These are phyloP conservation scores for Sporothrix curviconia DNA, from an alignment of 2,329 filamentous ascomycete genomes.

Conservation along the genomic window DNA sequence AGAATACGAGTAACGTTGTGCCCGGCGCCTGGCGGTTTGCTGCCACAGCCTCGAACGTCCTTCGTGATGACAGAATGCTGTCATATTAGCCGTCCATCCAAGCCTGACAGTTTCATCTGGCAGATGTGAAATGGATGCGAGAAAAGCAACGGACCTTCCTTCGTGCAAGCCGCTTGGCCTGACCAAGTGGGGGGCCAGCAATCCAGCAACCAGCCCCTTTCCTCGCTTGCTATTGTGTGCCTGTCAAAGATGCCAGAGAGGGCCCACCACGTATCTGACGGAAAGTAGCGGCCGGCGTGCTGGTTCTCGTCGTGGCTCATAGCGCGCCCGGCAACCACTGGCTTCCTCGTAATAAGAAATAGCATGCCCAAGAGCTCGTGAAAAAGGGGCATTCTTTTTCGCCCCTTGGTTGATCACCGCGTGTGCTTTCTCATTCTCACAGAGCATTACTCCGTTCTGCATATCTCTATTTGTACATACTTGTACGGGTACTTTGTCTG, in stretches of 20 bases:
- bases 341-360: slow-evolving; percentile 2
- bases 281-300: slow-evolving; percentile 1
- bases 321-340: background rate
- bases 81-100: no score
- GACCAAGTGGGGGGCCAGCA: background rate
- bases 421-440: background rate
- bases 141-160: no score
- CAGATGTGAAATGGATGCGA: no score
- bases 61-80: no score
- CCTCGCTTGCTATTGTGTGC: slow-evolving; percentile 3
- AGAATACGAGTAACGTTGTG: no score
- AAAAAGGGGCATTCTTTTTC: slow-evolving; percentile 5
- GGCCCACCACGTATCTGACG: background rate
- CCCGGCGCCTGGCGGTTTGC: no score
- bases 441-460: background rate
- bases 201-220: background rate
- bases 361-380: no score
- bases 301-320: background rate
- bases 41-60: no score
- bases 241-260: background rate
- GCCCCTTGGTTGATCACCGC: background rate
- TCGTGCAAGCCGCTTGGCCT: no score
- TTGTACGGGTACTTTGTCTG: no score
- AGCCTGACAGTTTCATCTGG: no score
- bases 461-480: no score